These are phyloP conservation scores for Volvox carteri DNA, from an alignment of 163 green algal genomes.

Conservation along the genomic window DNA sequence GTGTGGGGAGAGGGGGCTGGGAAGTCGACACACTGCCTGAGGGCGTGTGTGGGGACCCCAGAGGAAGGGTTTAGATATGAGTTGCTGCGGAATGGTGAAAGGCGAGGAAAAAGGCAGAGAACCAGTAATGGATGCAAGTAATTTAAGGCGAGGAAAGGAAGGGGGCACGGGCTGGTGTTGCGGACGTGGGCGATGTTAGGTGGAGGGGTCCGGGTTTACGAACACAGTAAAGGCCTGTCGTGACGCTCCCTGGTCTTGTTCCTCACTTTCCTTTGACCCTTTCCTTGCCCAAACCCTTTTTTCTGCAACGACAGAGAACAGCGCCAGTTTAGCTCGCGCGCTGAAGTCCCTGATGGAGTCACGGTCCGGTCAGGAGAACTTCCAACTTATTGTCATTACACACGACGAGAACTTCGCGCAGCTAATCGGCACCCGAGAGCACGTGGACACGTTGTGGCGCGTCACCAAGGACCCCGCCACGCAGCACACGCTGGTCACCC, in stretches of 20 bases:
- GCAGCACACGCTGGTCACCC: slow-evolving; percentile 78
- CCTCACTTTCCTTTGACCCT: background rate
- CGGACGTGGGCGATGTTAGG: too few species aligned
- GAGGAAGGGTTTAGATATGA: too few species aligned
- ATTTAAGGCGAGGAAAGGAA: too few species aligned
- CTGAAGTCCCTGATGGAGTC: slow-evolving; percentile 80
- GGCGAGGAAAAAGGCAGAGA: too few species aligned
- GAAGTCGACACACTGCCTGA: too few species aligned
- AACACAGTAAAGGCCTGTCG: too few species aligned
- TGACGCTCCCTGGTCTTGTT: too few species aligned
- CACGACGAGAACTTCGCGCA: slow-evolving; percentile 94
- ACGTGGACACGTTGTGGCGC: slow-evolving; percentile 93
- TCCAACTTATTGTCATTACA: slow-evolving; percentile 99
- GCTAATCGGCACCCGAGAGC: slow-evolving; percentile 82
- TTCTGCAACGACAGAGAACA: slow-evolving; percentile 78
- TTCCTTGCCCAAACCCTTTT: background rate
- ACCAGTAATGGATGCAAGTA: too few species aligned
- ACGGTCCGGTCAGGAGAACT: slow-evolving; percentile 89
- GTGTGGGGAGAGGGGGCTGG: background rate
- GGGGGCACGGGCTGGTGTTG: too few species aligned
- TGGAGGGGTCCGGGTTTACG: too few species aligned
- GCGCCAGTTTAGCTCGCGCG: slow-evolving; percentile 86
- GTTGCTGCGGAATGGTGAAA: too few species aligned
- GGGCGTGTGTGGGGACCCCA: too few species aligned
- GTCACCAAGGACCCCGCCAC: slow-evolving; percentile 95